Evolutionary conservation across 805 yeast species (phyloP), one percentile per base, ranked within the genome.

Genomic region (Cyberlindnera misumaiensis): DNA sequence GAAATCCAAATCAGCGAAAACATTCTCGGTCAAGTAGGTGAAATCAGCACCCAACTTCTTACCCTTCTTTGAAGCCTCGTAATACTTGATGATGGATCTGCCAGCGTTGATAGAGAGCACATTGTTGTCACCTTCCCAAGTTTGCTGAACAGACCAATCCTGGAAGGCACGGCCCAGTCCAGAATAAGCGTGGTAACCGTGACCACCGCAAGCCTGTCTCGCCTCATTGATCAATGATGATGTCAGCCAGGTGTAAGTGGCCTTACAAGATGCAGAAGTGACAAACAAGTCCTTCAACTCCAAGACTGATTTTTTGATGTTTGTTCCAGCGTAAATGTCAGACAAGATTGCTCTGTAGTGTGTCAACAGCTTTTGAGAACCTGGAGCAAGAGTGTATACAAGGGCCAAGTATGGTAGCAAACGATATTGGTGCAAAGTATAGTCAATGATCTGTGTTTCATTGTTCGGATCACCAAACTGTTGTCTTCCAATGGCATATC

Each of bases 51-150:
- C 52, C 22, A 46, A 52, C 33, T 35, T 45, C 44, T 57, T 59
- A 36, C 69, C 69, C 41, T 56, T 59, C 13, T 57, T 51, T 16
- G 65, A 52, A 40, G 62, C 67, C 32, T 58, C 56, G 44, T 64
- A 65, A 46, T 67, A 67, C 47, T 68, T 67, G 38, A 67, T 50
- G 30, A 68, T 66, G 20, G 93, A 77, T 59, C 90, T 80, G 41
- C 96, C 97, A 42, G 87, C 76, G 38, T 87, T 80, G 62, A 86
- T 77, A 2, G 88, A 83, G 47, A 89, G 70, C 32, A 89, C 82
- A 54, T 80, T 88, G 67, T 89, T 89, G 62, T 89, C 97, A 62
- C 97, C 97, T 67, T 89, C 97, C 97, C 97, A 89, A 14, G 97
- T 89, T 63, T 96, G 88, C 65, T 89, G 96, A 30, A 89, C 96